Conservation (phyloP, 805 yeast species). For the Kockiozyma suomiensis region DNA sequence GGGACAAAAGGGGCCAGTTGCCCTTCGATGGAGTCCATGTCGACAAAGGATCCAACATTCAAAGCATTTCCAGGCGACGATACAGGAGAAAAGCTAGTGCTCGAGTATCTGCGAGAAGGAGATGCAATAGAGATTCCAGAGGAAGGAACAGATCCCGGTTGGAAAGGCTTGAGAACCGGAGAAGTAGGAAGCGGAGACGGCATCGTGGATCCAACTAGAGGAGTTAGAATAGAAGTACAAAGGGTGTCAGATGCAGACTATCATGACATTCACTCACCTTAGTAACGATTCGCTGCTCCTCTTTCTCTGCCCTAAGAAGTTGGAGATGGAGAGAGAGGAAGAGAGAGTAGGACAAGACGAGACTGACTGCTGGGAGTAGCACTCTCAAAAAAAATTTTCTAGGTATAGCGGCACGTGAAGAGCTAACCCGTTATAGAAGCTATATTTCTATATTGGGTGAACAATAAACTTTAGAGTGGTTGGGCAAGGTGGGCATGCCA, state of each 20-base stretch:
- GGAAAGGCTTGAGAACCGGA: slow-evolving; percentile 22
- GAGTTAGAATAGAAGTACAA: neutral
- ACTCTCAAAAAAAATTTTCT: slow-evolving; percentile 11
- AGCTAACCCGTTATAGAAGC: neutral
- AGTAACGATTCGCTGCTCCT: slow-evolving; percentile 7
- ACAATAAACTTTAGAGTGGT: neutral
- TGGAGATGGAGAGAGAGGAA: slow-evolving; percentile 14
- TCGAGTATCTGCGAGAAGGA: slow-evolving; percentile 24
- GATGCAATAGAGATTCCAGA: slow-evolving; percentile 19
- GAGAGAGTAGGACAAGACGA: neutral
- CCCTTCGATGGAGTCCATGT: slow-evolving; percentile 8
- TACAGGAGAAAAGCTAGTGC: slow-evolving; percentile 14
- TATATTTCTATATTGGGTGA: neutral
- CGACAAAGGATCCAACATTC: slow-evolving; percentile 7
- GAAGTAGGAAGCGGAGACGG: slow-evolving; percentile 27
- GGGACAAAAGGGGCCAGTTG: slow-evolving; percentile 5
- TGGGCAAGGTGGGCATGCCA: slow-evolving; percentile 11
- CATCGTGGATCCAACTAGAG: slow-evolving; percentile 16
- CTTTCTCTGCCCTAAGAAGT: slow-evolving; percentile 12
- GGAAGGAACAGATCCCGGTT: slow-evolving; percentile 16
- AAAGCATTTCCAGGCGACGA: slow-evolving; percentile 20
- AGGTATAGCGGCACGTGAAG: slow-evolving; percentile 5
- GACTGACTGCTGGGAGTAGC: slow-evolving; percentile 3
- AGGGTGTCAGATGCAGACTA: neutral
- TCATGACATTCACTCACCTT: neutral